Evolutionary conservation across 305 asterid species (phyloP).

Genomic region (Caryopteris hybrid): DNA sequence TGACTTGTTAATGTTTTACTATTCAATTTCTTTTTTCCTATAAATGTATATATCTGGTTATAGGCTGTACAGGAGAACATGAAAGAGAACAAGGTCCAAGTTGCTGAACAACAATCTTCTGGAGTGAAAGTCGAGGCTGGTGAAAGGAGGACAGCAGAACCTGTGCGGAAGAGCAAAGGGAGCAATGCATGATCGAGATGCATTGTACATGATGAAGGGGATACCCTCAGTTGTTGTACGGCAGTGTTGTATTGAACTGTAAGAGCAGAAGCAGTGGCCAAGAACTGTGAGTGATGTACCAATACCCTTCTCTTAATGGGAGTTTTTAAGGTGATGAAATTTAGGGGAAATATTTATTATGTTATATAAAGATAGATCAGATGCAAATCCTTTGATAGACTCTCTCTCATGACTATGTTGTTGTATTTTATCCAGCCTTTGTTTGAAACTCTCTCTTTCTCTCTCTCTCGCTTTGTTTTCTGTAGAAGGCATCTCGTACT

Average conservation of each 20-base stretch:
- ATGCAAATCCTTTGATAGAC: background rate
- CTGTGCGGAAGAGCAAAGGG: conserved; percentile 18
- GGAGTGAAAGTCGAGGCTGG: conserved; percentile 10
- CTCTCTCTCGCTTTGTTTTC: background rate
- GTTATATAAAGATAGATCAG: background rate
- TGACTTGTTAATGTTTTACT: too few species aligned
- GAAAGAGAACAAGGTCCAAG: conserved; percentile 43
- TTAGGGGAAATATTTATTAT: background rate
- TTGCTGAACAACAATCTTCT: conserved; percentile 28
- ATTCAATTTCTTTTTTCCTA: too few species aligned
- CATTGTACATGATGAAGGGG: background rate
- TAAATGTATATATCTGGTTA: conserved; percentile 25
- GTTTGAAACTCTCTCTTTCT: background rate
- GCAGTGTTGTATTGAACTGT: background rate
- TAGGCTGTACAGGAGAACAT: conserved; percentile 85
- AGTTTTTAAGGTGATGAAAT: background rate
- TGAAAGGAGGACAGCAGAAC: conserved; percentile 15
- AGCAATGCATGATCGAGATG: conserved; percentile 17
- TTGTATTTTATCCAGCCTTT: background rate
- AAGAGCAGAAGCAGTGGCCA: conserved; percentile 2
- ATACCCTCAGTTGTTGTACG: conserved; percentile 18
- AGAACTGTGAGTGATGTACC: too few species aligned
- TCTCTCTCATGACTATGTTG: background rate
- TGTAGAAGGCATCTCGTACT: background rate
- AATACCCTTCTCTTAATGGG: conserved; percentile 1